phyloP scores from a whole-genome alignment of 768 basidiomycete genomes.

The Trametopsis cervina region DNA sequence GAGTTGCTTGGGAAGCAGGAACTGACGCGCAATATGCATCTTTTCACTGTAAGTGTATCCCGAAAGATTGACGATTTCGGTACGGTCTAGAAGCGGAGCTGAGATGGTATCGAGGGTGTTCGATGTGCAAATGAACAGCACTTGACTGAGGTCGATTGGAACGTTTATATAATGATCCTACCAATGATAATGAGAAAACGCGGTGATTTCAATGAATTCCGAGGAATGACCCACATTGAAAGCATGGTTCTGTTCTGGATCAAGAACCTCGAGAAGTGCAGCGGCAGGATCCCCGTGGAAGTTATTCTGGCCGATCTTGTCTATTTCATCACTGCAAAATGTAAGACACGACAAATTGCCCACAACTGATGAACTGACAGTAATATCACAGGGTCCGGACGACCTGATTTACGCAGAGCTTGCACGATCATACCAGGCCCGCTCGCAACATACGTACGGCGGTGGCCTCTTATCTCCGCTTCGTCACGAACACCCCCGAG shows the following conservation, averaged over 20 bases:
- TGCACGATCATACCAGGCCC: constrained; percentile 83
- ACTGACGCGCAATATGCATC: constrained; percentile 78
- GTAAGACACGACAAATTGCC: background rate
- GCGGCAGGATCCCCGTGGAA: constrained; percentile 92
- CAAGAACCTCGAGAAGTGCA: constrained; percentile 85
- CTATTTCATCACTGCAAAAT: constrained; percentile 76
- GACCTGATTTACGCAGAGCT: constrained; percentile 77
- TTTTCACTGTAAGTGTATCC: constrained; percentile 91
- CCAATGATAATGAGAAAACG: constrained; percentile 4
- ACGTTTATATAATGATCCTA: constrained; percentile 91
- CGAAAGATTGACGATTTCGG: constrained; percentile 80
- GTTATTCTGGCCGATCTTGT: constrained; percentile 82
- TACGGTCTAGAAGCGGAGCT: constrained; percentile 81
- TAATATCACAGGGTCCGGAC: constrained; percentile 74
- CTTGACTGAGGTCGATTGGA: constrained; percentile 80
- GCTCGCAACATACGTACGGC: constrained; percentile 87
- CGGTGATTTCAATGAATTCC: background rate
- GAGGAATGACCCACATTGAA: constrained; percentile 50
- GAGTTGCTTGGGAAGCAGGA: constrained; percentile 87
- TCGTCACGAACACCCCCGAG: constrained; percentile 92
- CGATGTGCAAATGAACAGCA: constrained; percentile 90
- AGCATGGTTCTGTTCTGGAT: constrained; percentile 87
- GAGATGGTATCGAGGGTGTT: constrained; percentile 88
- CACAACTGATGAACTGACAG: constrained; percentile 30
- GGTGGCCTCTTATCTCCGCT: constrained; percentile 73